Percentiles rank a stretch among this genome's conserved stretches.
Conservation (phyloP, 768 basidiomycete genomes). For the Grammothele lineata region DNA sequence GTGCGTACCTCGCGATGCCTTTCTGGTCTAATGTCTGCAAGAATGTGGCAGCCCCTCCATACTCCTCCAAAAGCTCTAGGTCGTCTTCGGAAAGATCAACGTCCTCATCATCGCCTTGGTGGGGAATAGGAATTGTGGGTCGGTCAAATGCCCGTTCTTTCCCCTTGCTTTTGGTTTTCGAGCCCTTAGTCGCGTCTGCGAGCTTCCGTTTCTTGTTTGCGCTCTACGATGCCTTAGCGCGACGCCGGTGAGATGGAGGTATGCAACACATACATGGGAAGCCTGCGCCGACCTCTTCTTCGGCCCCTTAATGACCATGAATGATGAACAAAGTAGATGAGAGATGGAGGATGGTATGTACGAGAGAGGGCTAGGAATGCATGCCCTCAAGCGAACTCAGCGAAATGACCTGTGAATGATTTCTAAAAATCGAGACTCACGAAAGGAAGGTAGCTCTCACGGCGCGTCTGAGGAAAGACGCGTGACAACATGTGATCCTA, state of each 20-base stretch:
- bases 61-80: slow-evolving; percentile 60
- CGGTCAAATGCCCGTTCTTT: slow-evolving; percentile 62
- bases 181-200: slow-evolving; percentile 24
- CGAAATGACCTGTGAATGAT: too few relatives aligned
- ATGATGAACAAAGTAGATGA: too few relatives aligned
- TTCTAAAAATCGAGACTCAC: slow-evolving; percentile 1
- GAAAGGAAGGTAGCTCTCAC: slow-evolving; percentile 3
- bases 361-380: too few relatives aligned
- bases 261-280: slow-evolving; percentile 23
- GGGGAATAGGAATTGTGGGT: slow-evolving; percentile 59
- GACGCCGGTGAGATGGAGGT: too few relatives aligned
- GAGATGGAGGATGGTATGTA: not conserved
- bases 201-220: slow-evolving; percentile 61
- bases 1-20: slow-evolving; percentile 72
- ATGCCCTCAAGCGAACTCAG: too few relatives aligned
- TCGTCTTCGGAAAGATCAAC: slow-evolving; percentile 66
- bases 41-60: slow-evolving; percentile 61
- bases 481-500: too few relatives aligned
- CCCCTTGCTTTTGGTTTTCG: slow-evolving; percentile 37
- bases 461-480: too few relatives aligned
- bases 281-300: slow-evolving; percentile 30
- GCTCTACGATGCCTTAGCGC: too few relatives aligned
- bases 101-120: slow-evolving; percentile 41
- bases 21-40: slow-evolving; percentile 67
- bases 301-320: slow-evolving; percentile 19